These are phyloP conservation scores for Phytophthora rubi DNA, from an alignment of 352 stramenopile species.

Conservation along the genomic window DNA sequence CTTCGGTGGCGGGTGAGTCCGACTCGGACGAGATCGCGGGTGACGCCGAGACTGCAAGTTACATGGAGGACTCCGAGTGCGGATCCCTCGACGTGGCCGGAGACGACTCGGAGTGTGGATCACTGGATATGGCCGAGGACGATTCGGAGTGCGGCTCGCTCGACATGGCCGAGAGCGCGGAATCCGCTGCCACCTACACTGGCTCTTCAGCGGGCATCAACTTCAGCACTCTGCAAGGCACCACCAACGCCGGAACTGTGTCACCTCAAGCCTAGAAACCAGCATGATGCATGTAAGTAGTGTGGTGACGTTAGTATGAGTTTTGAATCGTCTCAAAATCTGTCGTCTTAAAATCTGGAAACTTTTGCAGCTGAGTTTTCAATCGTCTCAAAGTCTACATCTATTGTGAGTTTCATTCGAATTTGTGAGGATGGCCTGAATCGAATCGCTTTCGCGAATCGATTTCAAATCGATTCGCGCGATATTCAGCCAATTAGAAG, in stretches of 20 bases:
- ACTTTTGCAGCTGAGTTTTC: background rate
- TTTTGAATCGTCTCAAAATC: background rate
- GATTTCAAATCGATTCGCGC: no score
- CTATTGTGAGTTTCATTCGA: no score
- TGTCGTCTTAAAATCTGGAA: background rate
- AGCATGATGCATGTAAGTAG: constrained; percentile 1
- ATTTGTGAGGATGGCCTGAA: no score
- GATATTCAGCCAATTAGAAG: no score
- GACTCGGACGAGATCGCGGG: constrained; percentile 29
- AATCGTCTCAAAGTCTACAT: background rate
- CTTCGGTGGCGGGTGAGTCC: constrained; percentile 20
- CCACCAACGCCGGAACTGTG: constrained; percentile 29
- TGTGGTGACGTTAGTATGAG: constrained; percentile 7
- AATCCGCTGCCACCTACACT: constrained; percentile 27
- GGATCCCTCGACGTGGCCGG: constrained; percentile 20
- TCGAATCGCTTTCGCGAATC: no score
- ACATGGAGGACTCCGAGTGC: constrained; percentile 31
- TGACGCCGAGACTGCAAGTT: constrained; percentile 28
- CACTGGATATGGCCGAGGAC: constrained; percentile 29
- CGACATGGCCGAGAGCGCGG: constrained; percentile 34
- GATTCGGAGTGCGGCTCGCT: constrained; percentile 36
- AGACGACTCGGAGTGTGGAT: constrained; percentile 25
- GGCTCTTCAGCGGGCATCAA: constrained; percentile 38
- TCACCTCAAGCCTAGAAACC: constrained; percentile 27
- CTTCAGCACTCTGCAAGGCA: constrained; percentile 38